Evolutionary conservation across 768 basidiomycete genomes (phyloP).

Genomic region (Naematelia aurantialba): DNA sequence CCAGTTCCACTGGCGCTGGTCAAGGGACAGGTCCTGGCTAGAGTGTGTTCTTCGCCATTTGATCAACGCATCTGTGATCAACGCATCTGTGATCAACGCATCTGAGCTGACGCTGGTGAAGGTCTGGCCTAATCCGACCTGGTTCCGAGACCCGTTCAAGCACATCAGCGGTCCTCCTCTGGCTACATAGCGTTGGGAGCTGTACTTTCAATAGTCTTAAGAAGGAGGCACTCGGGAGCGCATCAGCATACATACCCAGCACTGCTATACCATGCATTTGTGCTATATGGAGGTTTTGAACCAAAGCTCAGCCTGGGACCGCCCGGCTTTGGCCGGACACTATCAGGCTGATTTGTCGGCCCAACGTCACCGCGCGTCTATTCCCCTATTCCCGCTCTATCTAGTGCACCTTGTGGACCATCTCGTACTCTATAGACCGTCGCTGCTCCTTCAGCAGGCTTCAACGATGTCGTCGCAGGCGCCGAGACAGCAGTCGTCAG

Average conservation of each 20-base stretch:
- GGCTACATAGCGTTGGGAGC: not conserved
- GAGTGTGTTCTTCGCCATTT: too few relatives aligned
- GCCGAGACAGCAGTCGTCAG: slow-evolving; percentile 9
- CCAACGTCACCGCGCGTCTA: not conserved
- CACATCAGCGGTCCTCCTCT: not conserved
- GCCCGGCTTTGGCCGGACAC: not conserved
- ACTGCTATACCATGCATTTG: not conserved
- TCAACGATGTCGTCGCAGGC: too few relatives aligned
- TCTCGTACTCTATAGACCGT: too few relatives aligned
- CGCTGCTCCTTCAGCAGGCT: too few relatives aligned
- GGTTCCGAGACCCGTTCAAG: not conserved
- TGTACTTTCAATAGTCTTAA: too few relatives aligned
- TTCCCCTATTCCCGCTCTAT: too few relatives aligned
- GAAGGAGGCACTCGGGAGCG: too few relatives aligned
- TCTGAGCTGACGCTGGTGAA: too few relatives aligned
- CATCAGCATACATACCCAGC: not conserved
- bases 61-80: too few relatives aligned
- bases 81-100: too few relatives aligned
- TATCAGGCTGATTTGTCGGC: not conserved
- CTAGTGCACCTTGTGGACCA: too few relatives aligned
- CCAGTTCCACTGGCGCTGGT: slow-evolving; percentile 63
- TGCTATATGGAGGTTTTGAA: not conserved
- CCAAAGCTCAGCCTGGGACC: not conserved
- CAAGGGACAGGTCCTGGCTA: slow-evolving; percentile 47
- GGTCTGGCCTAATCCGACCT: not conserved